Conservation (phyloP, 768 basidiomycete genomes). For the Dentipellis sp. region DNA sequence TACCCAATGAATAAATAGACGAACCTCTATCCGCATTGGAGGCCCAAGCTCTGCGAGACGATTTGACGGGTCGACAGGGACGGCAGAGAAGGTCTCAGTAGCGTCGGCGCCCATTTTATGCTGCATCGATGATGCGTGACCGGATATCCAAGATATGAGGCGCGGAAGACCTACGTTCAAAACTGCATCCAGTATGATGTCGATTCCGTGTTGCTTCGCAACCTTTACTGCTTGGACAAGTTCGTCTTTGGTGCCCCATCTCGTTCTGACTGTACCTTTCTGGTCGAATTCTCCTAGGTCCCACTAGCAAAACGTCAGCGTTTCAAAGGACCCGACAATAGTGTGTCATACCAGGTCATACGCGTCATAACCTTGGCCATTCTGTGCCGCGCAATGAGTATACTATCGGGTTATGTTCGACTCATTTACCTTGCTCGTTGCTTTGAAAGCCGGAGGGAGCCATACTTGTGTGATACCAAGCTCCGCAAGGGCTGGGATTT, state of each 20-base stretch:
- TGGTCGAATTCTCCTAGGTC: constrained; percentile 81
- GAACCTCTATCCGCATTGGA: constrained; percentile 57
- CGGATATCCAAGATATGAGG: not conserved
- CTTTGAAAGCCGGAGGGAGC: constrained; percentile 82
- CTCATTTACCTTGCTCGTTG: constrained; percentile 43
- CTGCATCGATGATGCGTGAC: constrained; percentile 25
- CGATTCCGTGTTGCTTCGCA: constrained; percentile 63
- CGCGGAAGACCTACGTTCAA: constrained; percentile 51
- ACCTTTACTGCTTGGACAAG: constrained; percentile 56
- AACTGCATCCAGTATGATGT: constrained; percentile 80
- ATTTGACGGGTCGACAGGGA: constrained; percentile 62
- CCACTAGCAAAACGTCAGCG: constrained; percentile 43
- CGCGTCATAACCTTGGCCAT: constrained; percentile 75
- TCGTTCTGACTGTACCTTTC: constrained; percentile 58
- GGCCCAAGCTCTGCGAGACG: constrained; percentile 53
- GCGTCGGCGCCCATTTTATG: constrained; percentile 84
- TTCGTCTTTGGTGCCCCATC: constrained; percentile 86
- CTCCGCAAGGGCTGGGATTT: constrained; percentile 51
- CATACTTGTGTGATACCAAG: constrained; percentile 76
- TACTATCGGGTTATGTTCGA: not conserved
- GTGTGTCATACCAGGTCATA: constrained; percentile 62
- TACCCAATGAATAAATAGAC: constrained; percentile 5
- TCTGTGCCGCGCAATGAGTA: constrained; percentile 25
- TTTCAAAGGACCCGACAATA: not conserved
- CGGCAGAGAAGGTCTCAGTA: constrained; percentile 56